Evolutionary conservation across 2,329 filamentous ascomycete species (phyloP), one percentile per base, ranked within the genome.

Genomic region (Colletotrichum ledebouriae): DNA sequence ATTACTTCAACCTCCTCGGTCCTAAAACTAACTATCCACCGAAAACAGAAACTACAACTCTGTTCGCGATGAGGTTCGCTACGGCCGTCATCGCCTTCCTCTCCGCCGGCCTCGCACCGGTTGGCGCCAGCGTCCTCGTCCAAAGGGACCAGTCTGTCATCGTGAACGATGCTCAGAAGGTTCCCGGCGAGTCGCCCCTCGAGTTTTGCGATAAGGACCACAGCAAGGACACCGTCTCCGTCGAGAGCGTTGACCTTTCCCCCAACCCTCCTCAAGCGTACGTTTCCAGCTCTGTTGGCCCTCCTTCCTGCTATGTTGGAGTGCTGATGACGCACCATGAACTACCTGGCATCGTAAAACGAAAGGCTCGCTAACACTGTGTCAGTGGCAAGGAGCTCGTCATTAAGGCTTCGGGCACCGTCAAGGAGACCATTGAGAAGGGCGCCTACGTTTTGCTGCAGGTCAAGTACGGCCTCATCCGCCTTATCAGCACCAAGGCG

Each of bases 391-490:
- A 89, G 74, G 87, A 87, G 20, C 90, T 99, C 61, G 84, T 86
- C 67, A 97, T 99, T 83, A 88, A 89, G 72, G 96, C 94, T 53
- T 85, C 82, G 37, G 96, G 95, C 65, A 88, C 83, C n/a, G 87
- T 98, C 71, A 86, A 86, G 73, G 81, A 97, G 76, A 81, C 85
- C 59, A 89, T 99, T 72, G 87, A 89, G 63, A 78, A 94, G 67
- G 95, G 94, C 67, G 93, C 95, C 69, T 93, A 92, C 74, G 91
- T 98, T 71, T 85, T 91, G 55, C 79, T 99, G 46, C 87, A 90
- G 73, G 95, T 99, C 82, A 98, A 97, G 83, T 98, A 97, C 80
- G 95, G 95, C 69, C 85, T 97, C 72, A 98, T 99, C 79, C 92
- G 90, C 63, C 87, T 99, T 72, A 89, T 99, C 80, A 93, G 88